These are phyloP conservation scores for Coprinopsis sp. DNA, from an alignment of 768 basidiomycete genomes.

Conservation along the genomic window DNA sequence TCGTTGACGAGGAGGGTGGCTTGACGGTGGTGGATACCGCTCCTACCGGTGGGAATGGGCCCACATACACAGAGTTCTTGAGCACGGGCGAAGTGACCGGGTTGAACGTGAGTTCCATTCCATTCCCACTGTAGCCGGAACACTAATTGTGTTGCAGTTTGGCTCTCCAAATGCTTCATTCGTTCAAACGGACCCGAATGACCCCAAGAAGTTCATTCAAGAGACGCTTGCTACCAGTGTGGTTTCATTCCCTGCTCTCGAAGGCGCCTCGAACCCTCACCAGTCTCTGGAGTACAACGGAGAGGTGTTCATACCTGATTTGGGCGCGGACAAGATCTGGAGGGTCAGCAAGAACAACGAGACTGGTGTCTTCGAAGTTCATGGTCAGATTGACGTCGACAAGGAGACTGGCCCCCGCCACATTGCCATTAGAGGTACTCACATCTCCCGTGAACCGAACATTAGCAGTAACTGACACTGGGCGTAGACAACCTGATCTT, in stretches of 20 bases:
- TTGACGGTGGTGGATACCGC: conserved; percentile 42
- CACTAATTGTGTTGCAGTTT: conserved; percentile 12
- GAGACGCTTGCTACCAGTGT: conserved; percentile 24
- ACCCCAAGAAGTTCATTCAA: conserved; percentile 29
- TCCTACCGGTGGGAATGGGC: conserved; percentile 45
- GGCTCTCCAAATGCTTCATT: conserved; percentile 9
- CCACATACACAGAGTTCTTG: conserved; percentile 48
- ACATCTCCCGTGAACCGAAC: conserved; percentile 34
- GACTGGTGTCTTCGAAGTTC: conserved; percentile 46
- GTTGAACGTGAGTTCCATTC: conserved; percentile 32
- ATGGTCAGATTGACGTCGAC: conserved; percentile 57
- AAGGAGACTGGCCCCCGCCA: conserved; percentile 59
- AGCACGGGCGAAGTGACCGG: conserved; percentile 54
- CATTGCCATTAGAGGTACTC: conserved; percentile 25
- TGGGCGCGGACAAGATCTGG: conserved; percentile 69
- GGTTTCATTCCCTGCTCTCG: conserved; percentile 49
- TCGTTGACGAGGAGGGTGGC: conserved; percentile 38
- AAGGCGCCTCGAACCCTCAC: conserved; percentile 57
- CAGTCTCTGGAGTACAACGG: conserved; percentile 51
- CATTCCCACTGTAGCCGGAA: conserved; percentile 46
- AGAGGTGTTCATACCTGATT: conserved; percentile 62
- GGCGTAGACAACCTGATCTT: conserved; percentile 43
- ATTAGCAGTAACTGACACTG: conserved; percentile 2
- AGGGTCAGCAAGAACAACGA: conserved; percentile 40
- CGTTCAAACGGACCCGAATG: conserved; percentile 44